phyloP scores from a whole-genome alignment of 257 asterid genomes.

The Solanum raphanifolium region DNA sequence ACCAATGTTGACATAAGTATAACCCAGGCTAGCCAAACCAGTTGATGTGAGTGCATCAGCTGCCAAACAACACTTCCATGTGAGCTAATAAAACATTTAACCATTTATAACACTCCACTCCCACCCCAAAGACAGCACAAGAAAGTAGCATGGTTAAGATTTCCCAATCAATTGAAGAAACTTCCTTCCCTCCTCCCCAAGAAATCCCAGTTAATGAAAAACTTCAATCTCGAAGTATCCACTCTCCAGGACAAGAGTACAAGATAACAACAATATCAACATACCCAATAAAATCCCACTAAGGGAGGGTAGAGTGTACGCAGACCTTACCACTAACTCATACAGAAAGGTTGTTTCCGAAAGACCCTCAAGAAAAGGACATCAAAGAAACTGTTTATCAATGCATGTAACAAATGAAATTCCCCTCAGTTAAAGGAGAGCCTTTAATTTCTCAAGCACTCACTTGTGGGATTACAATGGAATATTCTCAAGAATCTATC shows the following conservation, averaged over 20 bases:
- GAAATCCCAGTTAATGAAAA: neutral
- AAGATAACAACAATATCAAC: neutral
- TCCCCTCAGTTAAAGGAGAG: too few relatives aligned
- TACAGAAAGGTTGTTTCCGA: too few relatives aligned
- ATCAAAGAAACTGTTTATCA: neutral
- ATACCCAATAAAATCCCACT: too few relatives aligned
- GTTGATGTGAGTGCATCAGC: conserved; percentile 86
- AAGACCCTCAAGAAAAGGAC: neutral
- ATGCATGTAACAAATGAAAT: neutral
- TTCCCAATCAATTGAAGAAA: neutral
- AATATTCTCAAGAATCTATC: neutral
- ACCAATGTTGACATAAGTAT: conserved; percentile 76
- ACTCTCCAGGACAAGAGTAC: neutral
- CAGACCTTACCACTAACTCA: too few relatives aligned
- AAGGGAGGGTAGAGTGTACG: too few relatives aligned
- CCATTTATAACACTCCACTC: neutral
- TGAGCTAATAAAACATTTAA: neutral
- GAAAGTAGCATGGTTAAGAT: neutral
- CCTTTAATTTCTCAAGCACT: neutral
- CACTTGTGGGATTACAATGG: neutral
- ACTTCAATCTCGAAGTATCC: neutral
- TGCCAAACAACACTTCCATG: conserved; percentile 18
- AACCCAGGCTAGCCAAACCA: conserved; percentile 84
- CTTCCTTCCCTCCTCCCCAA: neutral
- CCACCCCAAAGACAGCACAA: neutral